phyloP scores from a whole-genome alignment of 1,284 basidiomycete species.

The Irpex sp. region DNA sequence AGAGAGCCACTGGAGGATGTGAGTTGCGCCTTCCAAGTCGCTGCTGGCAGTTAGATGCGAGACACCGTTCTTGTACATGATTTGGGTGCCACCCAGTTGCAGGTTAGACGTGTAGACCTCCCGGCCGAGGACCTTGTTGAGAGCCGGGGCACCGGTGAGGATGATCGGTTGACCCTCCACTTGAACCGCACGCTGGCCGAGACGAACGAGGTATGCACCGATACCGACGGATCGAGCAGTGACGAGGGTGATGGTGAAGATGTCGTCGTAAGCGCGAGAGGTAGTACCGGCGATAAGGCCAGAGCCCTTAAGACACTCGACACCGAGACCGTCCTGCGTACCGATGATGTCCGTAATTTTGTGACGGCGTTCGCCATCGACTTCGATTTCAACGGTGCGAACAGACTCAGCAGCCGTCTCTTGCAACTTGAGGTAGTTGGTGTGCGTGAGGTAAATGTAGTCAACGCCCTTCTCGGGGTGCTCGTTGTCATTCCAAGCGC shows the following conservation, averaged over 20 bases:
- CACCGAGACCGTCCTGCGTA: constrained; percentile 94
- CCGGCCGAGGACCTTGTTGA: constrained; percentile 98
- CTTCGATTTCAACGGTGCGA: constrained; percentile 80
- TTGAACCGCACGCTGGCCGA: constrained; percentile 97
- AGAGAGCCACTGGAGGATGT: constrained; percentile 93
- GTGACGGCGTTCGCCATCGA: constrained; percentile 82
- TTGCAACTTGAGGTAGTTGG: constrained; percentile 79
- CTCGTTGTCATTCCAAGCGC: constrained; percentile 80
- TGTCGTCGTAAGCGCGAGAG: constrained; percentile 96
- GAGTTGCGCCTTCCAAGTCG: constrained; percentile 90
- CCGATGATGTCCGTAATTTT: constrained; percentile 97
- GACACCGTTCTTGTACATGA: constrained; percentile 99
- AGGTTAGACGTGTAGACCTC: constrained; percentile 99
- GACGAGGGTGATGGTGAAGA: constrained; percentile 99
- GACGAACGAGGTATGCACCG: constrained; percentile 96
- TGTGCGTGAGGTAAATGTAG: constrained; percentile 92
- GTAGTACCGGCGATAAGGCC: constrained; percentile 99
- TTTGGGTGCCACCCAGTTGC: constrained; percentile 97
- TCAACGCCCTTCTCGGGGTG: constrained; percentile 93
- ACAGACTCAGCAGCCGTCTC: constrained; percentile 78
- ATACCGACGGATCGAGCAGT: constrained; percentile 99
- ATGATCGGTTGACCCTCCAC: constrained; percentile 99
- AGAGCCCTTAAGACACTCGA: constrained; percentile 93
- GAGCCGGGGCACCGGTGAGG: constrained; percentile 92
- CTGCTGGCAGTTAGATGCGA: constrained; percentile 94